phyloP scores from a whole-genome alignment of 768 basidiomycete species.

The Boletus rubropictus region DNA sequence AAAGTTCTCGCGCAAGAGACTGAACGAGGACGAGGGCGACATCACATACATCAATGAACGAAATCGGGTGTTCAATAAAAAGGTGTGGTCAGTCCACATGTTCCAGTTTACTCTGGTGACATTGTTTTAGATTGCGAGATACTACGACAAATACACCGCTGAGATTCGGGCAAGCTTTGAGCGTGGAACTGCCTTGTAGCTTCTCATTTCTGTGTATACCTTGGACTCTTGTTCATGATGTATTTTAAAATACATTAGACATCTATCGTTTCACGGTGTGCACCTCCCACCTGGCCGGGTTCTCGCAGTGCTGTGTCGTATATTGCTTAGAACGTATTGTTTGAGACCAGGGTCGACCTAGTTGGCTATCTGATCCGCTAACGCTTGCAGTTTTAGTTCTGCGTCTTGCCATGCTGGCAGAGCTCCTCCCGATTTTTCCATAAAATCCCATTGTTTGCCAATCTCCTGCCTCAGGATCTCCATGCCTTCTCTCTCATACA shows the following conservation, averaged over 20 bases:
- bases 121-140: constrained; percentile 69
- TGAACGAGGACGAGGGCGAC: constrained; percentile 90
- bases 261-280: too few relatives aligned
- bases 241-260: constrained; percentile 9
- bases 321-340: too few relatives aligned
- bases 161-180: constrained; percentile 98
- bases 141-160: constrained; percentile 94
- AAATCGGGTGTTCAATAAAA: constrained; percentile 97
- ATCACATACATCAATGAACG: constrained; percentile 99
- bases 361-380: neutral
- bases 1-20: constrained; percentile 84
- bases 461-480: constrained; percentile 11
- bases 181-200: constrained; percentile 86
- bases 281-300: too few relatives aligned
- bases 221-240: constrained; percentile 5
- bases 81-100: constrained; percentile 57
- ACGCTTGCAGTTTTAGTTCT: constrained; percentile 5
- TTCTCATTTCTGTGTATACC: constrained; percentile 7
- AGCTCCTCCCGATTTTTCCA: constrained; percentile 3
- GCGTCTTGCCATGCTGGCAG: constrained; percentile 17
- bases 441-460: constrained; percentile 9
- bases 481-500: constrained; percentile 17
- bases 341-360: neutral
- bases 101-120: neutral
- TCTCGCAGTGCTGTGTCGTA: too few relatives aligned